Conservation (phyloP, 2,329 filamentous ascomycete species). For the Ophiostoma sp. region DNA sequence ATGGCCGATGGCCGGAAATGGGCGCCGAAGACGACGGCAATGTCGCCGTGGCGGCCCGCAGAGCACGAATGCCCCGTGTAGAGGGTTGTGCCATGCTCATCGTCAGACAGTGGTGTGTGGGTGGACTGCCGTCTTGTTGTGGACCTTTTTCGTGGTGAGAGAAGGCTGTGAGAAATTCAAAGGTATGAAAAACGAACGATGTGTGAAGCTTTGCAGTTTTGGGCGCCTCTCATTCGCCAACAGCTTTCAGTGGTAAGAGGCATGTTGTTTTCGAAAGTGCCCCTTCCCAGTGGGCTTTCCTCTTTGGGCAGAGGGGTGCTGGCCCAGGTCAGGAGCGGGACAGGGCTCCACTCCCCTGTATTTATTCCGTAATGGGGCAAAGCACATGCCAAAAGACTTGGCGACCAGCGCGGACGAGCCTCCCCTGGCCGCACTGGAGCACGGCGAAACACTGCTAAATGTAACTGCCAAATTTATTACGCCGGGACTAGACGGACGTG, state of each 20-base stretch:
- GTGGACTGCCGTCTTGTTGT: neutral
- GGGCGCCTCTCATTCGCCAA: neutral
- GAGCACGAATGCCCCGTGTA: neutral
- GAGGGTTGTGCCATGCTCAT: neutral
- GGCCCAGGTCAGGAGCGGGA: neutral
- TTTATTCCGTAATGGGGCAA: too few species aligned
- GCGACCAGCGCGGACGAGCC: neutral
- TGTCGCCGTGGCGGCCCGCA: neutral
- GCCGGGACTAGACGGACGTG: neutral
- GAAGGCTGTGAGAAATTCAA: conserved; percentile 1
- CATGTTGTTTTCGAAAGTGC: neutral
- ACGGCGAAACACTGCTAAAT: neutral
- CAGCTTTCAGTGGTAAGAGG: neutral
- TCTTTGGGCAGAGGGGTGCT: neutral
- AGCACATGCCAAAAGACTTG: conserved; percentile 3
- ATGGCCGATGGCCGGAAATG: neutral
- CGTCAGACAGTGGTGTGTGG: neutral
- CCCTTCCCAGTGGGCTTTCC: neutral
- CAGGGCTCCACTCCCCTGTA: neutral
- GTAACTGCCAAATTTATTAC: neutral
- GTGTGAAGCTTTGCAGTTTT: conserved; percentile 5
- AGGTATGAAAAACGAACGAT: neutral
- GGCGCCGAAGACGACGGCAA: neutral
- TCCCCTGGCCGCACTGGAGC: neutral
- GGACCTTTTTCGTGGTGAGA: neutral